Evolutionary conservation across 176 grass and related monocot genomes (phyloP), one percentile per base, ranked within the genome.

Genomic region (Saccharum spontaneum): DNA sequence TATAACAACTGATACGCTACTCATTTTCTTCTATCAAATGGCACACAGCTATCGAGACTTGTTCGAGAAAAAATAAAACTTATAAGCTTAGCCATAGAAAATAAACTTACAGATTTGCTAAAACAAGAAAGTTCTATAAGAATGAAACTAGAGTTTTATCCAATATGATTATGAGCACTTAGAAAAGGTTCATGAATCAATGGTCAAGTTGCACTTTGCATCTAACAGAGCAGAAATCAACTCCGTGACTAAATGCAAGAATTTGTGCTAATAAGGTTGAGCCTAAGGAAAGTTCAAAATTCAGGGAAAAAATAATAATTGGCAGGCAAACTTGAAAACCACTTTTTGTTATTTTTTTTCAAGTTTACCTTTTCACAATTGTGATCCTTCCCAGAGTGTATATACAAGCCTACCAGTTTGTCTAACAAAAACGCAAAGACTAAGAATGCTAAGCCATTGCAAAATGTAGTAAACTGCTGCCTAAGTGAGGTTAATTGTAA

Each of bases 71-170:
- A 13, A 71, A 13, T 79, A 62, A 22, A 82, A 60, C 43, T 75
- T 50, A 31, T 50, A 80, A 75, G 33, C 46, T 92, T 73, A 76
- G 79, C 66, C 28, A 62, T 48, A 79, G 45, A 64, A 80, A 72
- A 9, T 45, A 75, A 49, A 61, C 12, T 68, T 49, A 13, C 22
- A 87, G 11, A 66, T 83, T 41, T 38, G 15, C 24, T 14, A 64
- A 77, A 85, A 79, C 36, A 75, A 45, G 15, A 68, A 81, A 80
- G 20, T 31, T 31, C 77, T 77, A 60, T 60, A 71, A 20, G 63
- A 72, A 11, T 68, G 64, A 72, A 84, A 45, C 13, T 38, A 73
- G 62, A 72, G 54, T 43, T 70, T 24, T 52, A 66, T 36, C 24
- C 24, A 22, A 71, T 82, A 71, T 78, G 54, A 11, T 24, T 44